A percentile compares a stretch with the other conserved stretches of the same genome.
phyloP scores from a whole-genome alignment of 352 stramenopile genomes.

The Phytophthora kernoviae region DNA sequence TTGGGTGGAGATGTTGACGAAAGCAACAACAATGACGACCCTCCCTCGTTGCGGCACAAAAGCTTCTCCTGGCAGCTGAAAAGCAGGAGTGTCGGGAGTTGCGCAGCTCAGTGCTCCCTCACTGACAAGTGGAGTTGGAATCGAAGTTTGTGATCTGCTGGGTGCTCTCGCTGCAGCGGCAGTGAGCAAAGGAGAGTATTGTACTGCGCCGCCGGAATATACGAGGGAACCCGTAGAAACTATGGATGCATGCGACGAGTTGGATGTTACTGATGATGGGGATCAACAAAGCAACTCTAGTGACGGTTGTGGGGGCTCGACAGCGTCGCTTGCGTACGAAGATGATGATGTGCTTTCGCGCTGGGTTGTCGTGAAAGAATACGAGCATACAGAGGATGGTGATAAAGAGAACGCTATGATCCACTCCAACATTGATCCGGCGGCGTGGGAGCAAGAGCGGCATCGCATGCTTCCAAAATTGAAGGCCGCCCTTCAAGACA shows the following conservation, averaged over 20 bases:
- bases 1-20: constrained; percentile 29
- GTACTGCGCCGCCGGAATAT: constrained; percentile 33
- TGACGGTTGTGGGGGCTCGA: constrained; percentile 36
- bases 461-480: constrained; percentile 46
- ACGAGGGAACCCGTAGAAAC: constrained; percentile 47
- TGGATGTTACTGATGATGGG: constrained; percentile 52
- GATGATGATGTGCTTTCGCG: constrained; percentile 41
- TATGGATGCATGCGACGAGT: constrained; percentile 42
- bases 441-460: constrained; percentile 44
- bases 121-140: constrained; percentile 44
- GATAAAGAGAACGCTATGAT: constrained; percentile 42
- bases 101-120: constrained; percentile 43
- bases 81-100: constrained; percentile 37
- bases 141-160: constrained; percentile 63
- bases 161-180: constrained; percentile 48
- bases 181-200: constrained; percentile 24
- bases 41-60: constrained; percentile 44
- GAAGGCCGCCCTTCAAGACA: constrained; percentile 27
- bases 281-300: constrained; percentile 14
- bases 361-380: constrained; percentile 53
- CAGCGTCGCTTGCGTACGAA: constrained; percentile 24
- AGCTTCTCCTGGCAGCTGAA: constrained; percentile 60
- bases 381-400: constrained; percentile 11
- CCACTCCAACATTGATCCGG: constrained; percentile 41
- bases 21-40: constrained; percentile 14